Conservation (phyloP, 2,329 filamentous ascomycete genomes). For the Colletotrichum cereale region DNA sequence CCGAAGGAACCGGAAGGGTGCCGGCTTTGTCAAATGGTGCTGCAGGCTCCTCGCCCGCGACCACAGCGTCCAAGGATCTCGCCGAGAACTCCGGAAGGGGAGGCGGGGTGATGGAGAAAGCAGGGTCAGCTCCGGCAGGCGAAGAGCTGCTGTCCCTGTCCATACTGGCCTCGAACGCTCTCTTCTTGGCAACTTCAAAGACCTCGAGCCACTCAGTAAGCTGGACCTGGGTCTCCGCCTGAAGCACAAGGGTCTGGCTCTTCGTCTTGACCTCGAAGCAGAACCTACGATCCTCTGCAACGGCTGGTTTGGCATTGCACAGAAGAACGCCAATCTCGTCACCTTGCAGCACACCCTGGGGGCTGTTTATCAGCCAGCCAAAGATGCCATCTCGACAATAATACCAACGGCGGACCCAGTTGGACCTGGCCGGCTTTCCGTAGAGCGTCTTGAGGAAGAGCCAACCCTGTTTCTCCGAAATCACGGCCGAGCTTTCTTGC, state of each 20-base stretch:
- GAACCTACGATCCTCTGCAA: conserved; percentile 93
- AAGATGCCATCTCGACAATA: conserved; percentile 97
- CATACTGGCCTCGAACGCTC: conserved; percentile 82
- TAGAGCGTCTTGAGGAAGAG: conserved; percentile 84
- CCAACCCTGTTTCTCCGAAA: conserved; percentile 93
- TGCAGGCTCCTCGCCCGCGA: conserved; percentile 60
- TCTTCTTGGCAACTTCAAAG: conserved; percentile 94
- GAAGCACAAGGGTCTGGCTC: conserved; percentile 87
- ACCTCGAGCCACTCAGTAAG: conserved; percentile 95
- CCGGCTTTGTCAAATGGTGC: conserved; percentile 68
- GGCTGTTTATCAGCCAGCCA: conserved; percentile 89
- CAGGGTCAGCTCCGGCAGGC: conserved; percentile 72
- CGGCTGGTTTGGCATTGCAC: conserved; percentile 91
- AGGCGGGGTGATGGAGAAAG: conserved; percentile 92
- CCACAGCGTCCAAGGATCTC: conserved; percentile 77
- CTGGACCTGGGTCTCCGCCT: conserved; percentile 92
- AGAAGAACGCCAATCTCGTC: conserved; percentile 96
- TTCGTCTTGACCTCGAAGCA: conserved; percentile 99
- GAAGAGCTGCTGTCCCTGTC: conserved; percentile 61
- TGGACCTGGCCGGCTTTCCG: conserved; percentile 90
- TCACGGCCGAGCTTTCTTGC: conserved; percentile 61
- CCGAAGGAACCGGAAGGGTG: conserved; percentile 74
- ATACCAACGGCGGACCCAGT: conserved; percentile 93
- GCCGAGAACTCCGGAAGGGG: conserved; percentile 92
- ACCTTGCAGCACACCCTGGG: conserved; percentile 90